A percentile compares a stretch with the other conserved stretches of the same genome.
Conservation (phyloP, 192 early-diverging fungal species). For the Geranomyces michiganensis region DNA sequence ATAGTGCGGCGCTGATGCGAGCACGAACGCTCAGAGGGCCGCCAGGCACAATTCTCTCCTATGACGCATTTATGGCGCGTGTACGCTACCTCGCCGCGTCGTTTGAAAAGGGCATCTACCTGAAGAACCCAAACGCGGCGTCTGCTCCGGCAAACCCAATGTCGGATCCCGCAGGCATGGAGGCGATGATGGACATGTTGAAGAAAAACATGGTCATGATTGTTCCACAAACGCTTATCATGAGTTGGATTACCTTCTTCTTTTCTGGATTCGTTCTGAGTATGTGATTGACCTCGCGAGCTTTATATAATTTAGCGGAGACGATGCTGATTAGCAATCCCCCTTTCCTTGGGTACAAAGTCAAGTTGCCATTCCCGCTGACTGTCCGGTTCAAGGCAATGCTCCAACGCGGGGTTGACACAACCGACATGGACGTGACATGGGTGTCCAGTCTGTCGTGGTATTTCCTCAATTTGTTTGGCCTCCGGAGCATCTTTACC, state of each 20-base stretch:
- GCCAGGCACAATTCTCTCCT: conserved; percentile 69
- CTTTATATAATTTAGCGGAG: not conserved
- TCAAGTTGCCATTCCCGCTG: conserved; percentile 95
- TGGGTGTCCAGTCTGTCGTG: conserved; percentile 98
- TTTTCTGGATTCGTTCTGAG: conserved; percentile 96
- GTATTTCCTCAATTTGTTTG: conserved; percentile 99
- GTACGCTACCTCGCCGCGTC: conserved; percentile 72
- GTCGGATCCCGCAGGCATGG: conserved; percentile 91
- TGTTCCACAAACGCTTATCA: conserved; percentile 97
- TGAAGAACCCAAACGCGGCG: conserved; percentile 71
- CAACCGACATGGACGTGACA: conserved; percentile 93
- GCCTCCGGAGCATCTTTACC: conserved; percentile 86
- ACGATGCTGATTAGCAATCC: not conserved
- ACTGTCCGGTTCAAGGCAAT: conserved; percentile 96
- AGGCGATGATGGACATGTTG: conserved; percentile 96
- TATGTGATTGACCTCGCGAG: conserved; percentile 44
- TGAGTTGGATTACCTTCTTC: conserved; percentile 99
- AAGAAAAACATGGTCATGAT: conserved; percentile 98
- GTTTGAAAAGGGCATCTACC: conserved; percentile 79
- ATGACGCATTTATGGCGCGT: conserved; percentile 71
- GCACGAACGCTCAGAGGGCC: conserved; percentile 67
- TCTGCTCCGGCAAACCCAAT: conserved; percentile 74
- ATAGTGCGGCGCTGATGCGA: conserved; percentile 67
- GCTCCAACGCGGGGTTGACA: conserved; percentile 95
- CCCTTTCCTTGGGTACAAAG: conserved; percentile 39